phyloP scores from a whole-genome alignment of 176 grass and related monocot species.

The Carex myosuroides region DNA sequence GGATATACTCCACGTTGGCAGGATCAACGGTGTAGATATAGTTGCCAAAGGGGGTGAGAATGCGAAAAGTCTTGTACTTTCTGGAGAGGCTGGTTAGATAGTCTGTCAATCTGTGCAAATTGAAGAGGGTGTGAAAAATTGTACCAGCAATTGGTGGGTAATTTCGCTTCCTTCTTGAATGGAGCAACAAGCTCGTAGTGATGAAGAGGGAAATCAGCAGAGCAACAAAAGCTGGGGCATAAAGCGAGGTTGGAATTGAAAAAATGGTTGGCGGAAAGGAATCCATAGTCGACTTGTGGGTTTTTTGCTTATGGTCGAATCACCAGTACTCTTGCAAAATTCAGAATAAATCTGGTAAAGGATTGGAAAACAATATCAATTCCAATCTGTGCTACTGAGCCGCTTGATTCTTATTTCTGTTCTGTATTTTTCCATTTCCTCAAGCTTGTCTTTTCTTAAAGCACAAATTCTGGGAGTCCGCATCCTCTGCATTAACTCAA shows the following conservation, averaged over 20 bases:
- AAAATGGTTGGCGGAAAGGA: background rate
- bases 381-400: too few species aligned
- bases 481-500: too few species aligned
- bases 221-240: background rate
- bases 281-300: background rate
- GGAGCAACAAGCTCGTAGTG: background rate
- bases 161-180: background rate
- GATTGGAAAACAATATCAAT: too few species aligned
- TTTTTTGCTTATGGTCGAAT: too few species aligned
- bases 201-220: background rate
- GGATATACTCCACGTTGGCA: slow-evolving; percentile 62
- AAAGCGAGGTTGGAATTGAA: background rate
- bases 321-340: too few species aligned
- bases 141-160: slow-evolving; percentile 51
- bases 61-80: slow-evolving; percentile 56
- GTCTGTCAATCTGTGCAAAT: slow-evolving; percentile 43
- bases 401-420: too few species aligned
- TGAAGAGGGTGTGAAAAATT: slow-evolving; percentile 40
- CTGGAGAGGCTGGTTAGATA: slow-evolving; percentile 39
- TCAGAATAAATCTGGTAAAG: too few species aligned
- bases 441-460: too few species aligned
- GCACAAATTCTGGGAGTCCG: too few species aligned
- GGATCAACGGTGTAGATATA: slow-evolving; percentile 73
- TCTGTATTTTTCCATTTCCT: too few species aligned
- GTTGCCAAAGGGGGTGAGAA: slow-evolving; percentile 40